Conservation (phyloP, 2,329 filamentous ascomycete species). For the Fusarium sp. region DNA sequence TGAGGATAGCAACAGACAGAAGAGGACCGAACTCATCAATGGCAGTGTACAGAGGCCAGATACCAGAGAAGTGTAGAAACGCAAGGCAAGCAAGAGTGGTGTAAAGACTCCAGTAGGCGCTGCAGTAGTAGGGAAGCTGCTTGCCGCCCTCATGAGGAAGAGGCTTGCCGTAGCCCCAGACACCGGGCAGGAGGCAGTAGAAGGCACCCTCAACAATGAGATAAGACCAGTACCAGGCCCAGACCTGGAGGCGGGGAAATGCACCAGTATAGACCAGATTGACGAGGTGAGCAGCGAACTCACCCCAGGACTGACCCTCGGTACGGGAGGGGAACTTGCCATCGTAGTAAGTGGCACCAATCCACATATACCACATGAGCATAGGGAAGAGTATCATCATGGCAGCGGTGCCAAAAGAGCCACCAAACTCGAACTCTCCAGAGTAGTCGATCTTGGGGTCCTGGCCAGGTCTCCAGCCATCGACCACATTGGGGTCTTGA, state of each 20-base stretch:
- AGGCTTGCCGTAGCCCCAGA: slow-evolving; percentile 89
- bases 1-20: slow-evolving; percentile 91
- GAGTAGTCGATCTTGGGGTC: slow-evolving; percentile 74
- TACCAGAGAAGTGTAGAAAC: slow-evolving; percentile 81
- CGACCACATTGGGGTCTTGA: slow-evolving; percentile 49
- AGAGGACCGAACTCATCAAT: slow-evolving; percentile 96
- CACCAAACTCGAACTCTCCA: slow-evolving; percentile 85
- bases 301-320: slow-evolving; percentile 72
- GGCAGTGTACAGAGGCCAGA: slow-evolving; percentile 91
- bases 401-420: slow-evolving; percentile 78
- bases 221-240: slow-evolving; percentile 95
- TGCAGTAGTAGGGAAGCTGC: slow-evolving; percentile 95
- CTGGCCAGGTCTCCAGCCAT: slow-evolving; percentile 69
- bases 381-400: slow-evolving; percentile 96
- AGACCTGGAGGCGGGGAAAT: slow-evolving; percentile 84
- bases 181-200: slow-evolving; percentile 88
- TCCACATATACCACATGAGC: slow-evolving; percentile 99
- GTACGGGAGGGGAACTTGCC: slow-evolving; percentile 80
- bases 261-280: slow-evolving; percentile 84
- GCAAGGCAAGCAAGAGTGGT: slow-evolving; percentile 79
- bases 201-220: slow-evolving; percentile 85
- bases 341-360: slow-evolving; percentile 92
- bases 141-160: slow-evolving; percentile 84
- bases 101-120: slow-evolving; percentile 88
- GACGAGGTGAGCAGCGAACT: slow-evolving; percentile 79